phyloP scores from a whole-genome alignment of 768 basidiomycete species.

The Paxillus involutus region DNA sequence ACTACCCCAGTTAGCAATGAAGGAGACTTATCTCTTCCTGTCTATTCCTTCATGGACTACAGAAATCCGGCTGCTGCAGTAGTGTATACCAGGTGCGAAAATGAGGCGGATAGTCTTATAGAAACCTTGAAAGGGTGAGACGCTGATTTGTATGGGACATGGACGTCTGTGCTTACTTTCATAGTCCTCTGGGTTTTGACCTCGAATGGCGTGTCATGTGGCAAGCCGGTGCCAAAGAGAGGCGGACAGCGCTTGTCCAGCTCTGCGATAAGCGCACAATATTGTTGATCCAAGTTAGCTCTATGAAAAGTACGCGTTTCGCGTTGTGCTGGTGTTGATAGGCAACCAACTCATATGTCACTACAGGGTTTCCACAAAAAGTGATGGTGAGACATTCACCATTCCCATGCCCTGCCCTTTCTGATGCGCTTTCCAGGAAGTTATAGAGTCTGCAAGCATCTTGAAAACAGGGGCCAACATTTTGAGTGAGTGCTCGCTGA shows the following conservation, averaged over 20 bases:
- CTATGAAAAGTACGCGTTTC: slow-evolving; percentile 41
- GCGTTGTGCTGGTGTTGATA: neutral
- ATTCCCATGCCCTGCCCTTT: neutral
- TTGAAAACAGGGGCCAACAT: slow-evolving; percentile 51
- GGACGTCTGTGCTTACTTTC: neutral
- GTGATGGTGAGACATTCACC: slow-evolving; percentile 31
- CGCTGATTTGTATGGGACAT: neutral
- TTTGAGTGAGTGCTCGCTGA: slow-evolving; percentile 33
- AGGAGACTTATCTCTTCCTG: slow-evolving; percentile 19
- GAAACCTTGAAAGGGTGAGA: slow-evolving; percentile 37
- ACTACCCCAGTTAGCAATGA: neutral
- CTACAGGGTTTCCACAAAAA: slow-evolving; percentile 43
- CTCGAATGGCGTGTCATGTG: slow-evolving; percentile 47
- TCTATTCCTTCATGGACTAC: slow-evolving; percentile 41
- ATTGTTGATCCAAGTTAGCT: slow-evolving; percentile 47
- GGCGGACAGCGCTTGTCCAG: slow-evolving; percentile 46
- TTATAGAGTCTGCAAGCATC: slow-evolving; percentile 42
- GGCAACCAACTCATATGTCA: neutral
- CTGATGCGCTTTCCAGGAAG: slow-evolving; percentile 30
- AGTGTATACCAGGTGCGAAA: slow-evolving; percentile 41
- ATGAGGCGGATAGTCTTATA: slow-evolving; percentile 41
- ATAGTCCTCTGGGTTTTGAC: slow-evolving; percentile 50
- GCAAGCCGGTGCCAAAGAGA: slow-evolving; percentile 30
- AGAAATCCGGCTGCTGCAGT: slow-evolving; percentile 28
- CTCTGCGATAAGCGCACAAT: slow-evolving; percentile 43